These are phyloP conservation scores for Cunninghamia lanceolata DNA, from an alignment of 75 land plant genomes.

Conservation along the genomic window DNA sequence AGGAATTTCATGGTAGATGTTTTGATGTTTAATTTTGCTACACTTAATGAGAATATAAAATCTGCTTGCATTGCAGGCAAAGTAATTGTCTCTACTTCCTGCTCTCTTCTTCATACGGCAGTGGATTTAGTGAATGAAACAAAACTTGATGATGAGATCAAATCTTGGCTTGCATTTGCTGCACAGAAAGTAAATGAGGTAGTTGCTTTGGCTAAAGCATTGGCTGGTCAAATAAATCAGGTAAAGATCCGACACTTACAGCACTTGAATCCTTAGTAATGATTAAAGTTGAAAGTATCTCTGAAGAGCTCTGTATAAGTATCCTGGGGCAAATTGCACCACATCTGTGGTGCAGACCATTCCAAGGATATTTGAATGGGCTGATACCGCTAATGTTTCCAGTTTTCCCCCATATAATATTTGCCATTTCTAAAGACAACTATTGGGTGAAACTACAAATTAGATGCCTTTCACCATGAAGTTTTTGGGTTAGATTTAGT, in stretches of 20 bases:
- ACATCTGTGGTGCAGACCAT: neutral
- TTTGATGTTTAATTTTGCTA: neutral
- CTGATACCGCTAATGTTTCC: neutral
- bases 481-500: neutral
- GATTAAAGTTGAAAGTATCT: neutral
- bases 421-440: neutral
- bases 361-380: neutral
- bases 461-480: neutral
- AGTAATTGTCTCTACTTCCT: slow-evolving; percentile 77
- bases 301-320: neutral
- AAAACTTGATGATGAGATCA: slow-evolving; percentile 70
- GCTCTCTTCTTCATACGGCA: slow-evolving; percentile 84
- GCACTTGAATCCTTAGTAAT: neutral
- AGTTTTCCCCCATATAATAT: neutral
- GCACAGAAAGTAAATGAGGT: slow-evolving; percentile 82
- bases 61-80: slow-evolving; percentile 41
- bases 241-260: slow-evolving; percentile 8
- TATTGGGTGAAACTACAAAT: neutral
- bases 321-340: neutral
- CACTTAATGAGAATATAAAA: neutral
- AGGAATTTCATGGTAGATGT: neutral
- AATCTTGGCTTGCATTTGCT: slow-evolving; percentile 86
- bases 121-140: slow-evolving; percentile 81
- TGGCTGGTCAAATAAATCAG: slow-evolving; percentile 62
- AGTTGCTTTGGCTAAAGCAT: slow-evolving; percentile 68